Percentiles rank a stretch among this genome's conserved stretches.
phyloP scores from a whole-genome alignment of 495 filamentous ascomycete species.

The Penicillium turbatum region DNA sequence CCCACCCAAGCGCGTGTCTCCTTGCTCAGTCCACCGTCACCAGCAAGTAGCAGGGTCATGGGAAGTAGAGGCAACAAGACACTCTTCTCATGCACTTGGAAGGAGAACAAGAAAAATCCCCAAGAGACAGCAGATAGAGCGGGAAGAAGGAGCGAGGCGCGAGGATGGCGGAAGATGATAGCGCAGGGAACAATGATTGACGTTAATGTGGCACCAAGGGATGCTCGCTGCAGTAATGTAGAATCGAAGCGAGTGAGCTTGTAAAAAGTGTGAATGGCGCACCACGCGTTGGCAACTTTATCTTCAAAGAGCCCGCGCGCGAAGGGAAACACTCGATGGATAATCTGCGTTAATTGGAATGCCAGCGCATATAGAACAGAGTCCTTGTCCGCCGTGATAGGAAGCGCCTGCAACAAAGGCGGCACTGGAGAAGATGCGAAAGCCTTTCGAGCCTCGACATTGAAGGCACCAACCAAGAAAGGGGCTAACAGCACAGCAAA shows the following conservation, averaged over 20 bases:
- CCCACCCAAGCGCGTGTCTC: slow-evolving; percentile 82
- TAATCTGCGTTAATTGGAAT: slow-evolving; percentile 72
- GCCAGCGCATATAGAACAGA: slow-evolving; percentile 65
- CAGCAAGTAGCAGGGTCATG: slow-evolving; percentile 80
- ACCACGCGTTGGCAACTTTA: slow-evolving; percentile 98
- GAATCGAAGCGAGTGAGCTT: slow-evolving; percentile 72
- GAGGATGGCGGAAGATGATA: slow-evolving; percentile 73
- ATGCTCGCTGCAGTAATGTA: slow-evolving; percentile 66
- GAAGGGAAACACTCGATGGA: slow-evolving; percentile 93
- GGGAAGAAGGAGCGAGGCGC: slow-evolving; percentile 69
- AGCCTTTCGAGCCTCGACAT: slow-evolving; percentile 25
- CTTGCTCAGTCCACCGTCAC: slow-evolving; percentile 68
- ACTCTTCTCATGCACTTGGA: slow-evolving; percentile 97
- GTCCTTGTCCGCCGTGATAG: slow-evolving; percentile 55
- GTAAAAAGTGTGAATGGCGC: slow-evolving; percentile 78
- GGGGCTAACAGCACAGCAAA: slow-evolving; percentile 75
- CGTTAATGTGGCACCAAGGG: slow-evolving; percentile 67
- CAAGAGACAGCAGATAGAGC: slow-evolving; percentile 79
- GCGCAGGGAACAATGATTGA: slow-evolving; percentile 74
- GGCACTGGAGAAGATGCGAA: slow-evolving; percentile 47
- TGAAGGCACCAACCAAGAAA: slow-evolving; percentile 54
- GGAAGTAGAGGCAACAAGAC: slow-evolving; percentile 87
- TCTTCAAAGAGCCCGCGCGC: slow-evolving; percentile 93
- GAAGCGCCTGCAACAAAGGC: slow-evolving; percentile 55
- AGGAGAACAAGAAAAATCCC: slow-evolving; percentile 96